Conservation (phyloP, 208 protist genomes). For the Wallacemonas rigidus region DNA sequence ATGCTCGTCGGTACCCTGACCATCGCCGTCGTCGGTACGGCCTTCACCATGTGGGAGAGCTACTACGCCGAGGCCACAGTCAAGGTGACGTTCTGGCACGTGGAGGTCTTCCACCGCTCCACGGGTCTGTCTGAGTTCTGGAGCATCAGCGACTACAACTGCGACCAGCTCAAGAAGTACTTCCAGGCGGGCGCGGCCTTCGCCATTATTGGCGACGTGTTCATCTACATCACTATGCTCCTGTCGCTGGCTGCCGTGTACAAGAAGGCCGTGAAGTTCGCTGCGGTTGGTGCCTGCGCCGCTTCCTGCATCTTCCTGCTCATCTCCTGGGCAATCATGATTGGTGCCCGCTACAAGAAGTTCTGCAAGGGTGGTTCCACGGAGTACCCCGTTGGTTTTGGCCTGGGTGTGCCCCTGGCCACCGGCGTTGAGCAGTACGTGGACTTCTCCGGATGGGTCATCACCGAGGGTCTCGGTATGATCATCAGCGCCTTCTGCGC, state of each 20-base stretch:
- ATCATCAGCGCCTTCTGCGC: slow-evolving; percentile 47
- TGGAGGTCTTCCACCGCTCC: slow-evolving; percentile 37
- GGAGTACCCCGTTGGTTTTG: background rate
- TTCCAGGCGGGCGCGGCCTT: slow-evolving; percentile 39
- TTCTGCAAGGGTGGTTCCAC: slow-evolving; percentile 32
- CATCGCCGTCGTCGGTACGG: slow-evolving; percentile 41
- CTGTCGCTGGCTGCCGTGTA: slow-evolving; percentile 44
- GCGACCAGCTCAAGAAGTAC: slow-evolving; percentile 28
- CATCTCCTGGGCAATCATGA: slow-evolving; percentile 43
- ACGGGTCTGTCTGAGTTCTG: slow-evolving; percentile 36
- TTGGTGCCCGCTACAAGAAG: slow-evolving; percentile 40
- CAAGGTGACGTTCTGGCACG: slow-evolving; percentile 51
- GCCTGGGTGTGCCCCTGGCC: slow-evolving; percentile 9
- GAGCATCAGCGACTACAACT: slow-evolving; percentile 37
- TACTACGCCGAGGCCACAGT: slow-evolving; percentile 34
- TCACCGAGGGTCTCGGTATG: slow-evolving; percentile 54
- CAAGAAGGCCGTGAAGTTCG: slow-evolving; percentile 35
- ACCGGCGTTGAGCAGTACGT: slow-evolving; percentile 33
- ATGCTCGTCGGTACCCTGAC: slow-evolving; percentile 24
- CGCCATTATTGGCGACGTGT: slow-evolving; percentile 41
- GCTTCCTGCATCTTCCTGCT: slow-evolving; percentile 37
- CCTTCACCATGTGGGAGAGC: slow-evolving; percentile 47
- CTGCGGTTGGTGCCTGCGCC: slow-evolving; percentile 28
- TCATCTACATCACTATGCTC: slow-evolving; percentile 40
- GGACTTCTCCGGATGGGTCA: slow-evolving; percentile 41